Evolutionary conservation across 2,329 filamentous ascomycete genomes (phyloP), one percentile per base, ranked within the genome.

Genomic region (Zymoseptoria crescenta): DNA sequence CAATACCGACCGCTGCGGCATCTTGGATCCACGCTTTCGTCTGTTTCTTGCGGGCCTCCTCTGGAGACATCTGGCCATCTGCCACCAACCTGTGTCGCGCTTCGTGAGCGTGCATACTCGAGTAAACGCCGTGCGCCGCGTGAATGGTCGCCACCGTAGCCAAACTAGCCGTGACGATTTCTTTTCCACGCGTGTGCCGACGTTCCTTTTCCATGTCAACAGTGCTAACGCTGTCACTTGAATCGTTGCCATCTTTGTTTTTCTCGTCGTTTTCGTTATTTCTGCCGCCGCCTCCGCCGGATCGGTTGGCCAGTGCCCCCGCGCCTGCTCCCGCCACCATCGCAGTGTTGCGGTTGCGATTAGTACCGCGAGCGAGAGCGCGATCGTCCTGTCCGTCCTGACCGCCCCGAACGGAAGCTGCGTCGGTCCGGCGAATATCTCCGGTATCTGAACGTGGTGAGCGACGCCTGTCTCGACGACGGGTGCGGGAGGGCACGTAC

Each of bases 91-190:
- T 79, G 68, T 79, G 78, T 54, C 85, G 78, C 65, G 83, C 80
- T 63, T 87, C 81, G 58, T 84, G 81, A 61, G 84, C 84, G 65
- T 85, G 82, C 75, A 87, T 80, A 67, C 81, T 83, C 63, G 80
- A 78, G 73, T 86, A 85, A 57, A 88, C 77, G 62, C 79, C 81
- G 70, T 88, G 84, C 13, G 83, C 85, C 24, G 85, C 85, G 73
- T 88, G 85, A 62, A 88, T 86, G 28, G 85, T 87, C 45, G 86
- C 86, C 60, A 88, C 81, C 59, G 83, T 85, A 56, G 86, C 85
- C 59, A 88, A 75, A 63, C 85, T 84, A 57, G 84, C 82, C 64
- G 84, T 87, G 63, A 87, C 70, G 68, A 87, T 73, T 77, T 87
- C 83, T 74, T 87, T 86, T 72, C 83, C 81, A 76, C 80, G 80